Percentiles rank a stretch among this genome's conserved stretches.
phyloP scores from a whole-genome alignment of 352 stramenopile genomes.

The Globisporangium spiculum region DNA sequence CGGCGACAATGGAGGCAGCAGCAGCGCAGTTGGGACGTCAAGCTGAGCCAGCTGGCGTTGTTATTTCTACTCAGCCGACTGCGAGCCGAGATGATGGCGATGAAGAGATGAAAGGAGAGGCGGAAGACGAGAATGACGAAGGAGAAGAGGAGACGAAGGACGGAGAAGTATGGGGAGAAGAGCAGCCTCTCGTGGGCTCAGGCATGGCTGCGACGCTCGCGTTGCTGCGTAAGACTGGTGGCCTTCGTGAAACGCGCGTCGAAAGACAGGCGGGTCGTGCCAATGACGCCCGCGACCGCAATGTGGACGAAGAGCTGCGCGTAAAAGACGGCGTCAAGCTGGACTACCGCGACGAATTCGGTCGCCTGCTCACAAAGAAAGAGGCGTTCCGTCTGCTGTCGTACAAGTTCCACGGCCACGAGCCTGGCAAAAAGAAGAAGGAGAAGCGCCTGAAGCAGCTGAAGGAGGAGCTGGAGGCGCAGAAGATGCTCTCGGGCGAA shows the following conservation, averaged over 20 bases:
- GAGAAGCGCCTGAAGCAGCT: constrained; percentile 92
- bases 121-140: constrained; percentile 29
- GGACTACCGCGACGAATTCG: constrained; percentile 97
- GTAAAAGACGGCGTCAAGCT: constrained; percentile 89
- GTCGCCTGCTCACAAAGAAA: constrained; percentile 95
- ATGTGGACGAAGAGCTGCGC: constrained; percentile 84
- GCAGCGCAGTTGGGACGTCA: not conserved
- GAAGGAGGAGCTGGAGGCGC: constrained; percentile 73
- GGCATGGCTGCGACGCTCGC: constrained; percentile 92
- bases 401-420: constrained; percentile 99
- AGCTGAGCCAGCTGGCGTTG: not conserved
- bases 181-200: constrained; percentile 78
- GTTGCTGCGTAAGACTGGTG: constrained; percentile 91
- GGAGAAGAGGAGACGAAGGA: constrained; percentile 51
- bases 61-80: not conserved
- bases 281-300: constrained; percentile 94
- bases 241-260: constrained; percentile 84
- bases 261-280: constrained; percentile 92
- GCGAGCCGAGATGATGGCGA: constrained; percentile 15
- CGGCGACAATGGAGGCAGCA: constrained; percentile 14
- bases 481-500: constrained; percentile 75
- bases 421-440: constrained; percentile 96
- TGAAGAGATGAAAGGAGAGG: constrained; percentile 38
- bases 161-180: constrained; percentile 67
- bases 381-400: constrained; percentile 97